Conservation (phyloP, 2,329 filamentous ascomycete genomes). For the Colletotrichum sansevieriae region DNA sequence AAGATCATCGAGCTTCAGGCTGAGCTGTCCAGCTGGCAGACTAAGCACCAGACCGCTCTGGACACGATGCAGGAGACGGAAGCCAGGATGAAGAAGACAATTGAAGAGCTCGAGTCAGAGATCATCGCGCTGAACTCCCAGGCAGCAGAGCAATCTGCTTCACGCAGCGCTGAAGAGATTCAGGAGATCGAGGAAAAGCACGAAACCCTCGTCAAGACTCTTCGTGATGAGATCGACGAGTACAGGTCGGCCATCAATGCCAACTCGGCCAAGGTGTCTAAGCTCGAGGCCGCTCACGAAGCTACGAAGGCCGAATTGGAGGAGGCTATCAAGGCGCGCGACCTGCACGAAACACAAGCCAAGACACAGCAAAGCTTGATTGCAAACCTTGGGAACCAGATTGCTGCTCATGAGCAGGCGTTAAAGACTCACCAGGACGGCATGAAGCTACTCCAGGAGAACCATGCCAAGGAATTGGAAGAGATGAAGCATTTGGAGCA, state of each 20-base stretch:
- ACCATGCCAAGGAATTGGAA: constrained; percentile 64
- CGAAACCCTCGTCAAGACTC: constrained; percentile 67
- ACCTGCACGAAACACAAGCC: constrained; percentile 61
- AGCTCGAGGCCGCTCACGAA: constrained; percentile 80
- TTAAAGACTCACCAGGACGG: constrained; percentile 67
- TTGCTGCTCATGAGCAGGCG: constrained; percentile 69
- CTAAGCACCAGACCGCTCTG: constrained; percentile 79
- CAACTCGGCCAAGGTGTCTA: constrained; percentile 77
- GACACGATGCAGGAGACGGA: constrained; percentile 80
- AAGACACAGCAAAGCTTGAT: constrained; percentile 63
- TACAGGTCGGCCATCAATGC: constrained; percentile 80
- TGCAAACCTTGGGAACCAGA: constrained; percentile 68
- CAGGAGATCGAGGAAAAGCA: constrained; percentile 67
- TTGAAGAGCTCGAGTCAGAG: constrained; percentile 78
- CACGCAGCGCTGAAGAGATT: constrained; percentile 57
- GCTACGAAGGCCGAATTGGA: constrained; percentile 77
- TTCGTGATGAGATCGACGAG: constrained; percentile 83
- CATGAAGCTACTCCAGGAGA: constrained; percentile 62
- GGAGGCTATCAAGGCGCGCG: constrained; percentile 71
- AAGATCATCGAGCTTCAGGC: constrained; percentile 76
- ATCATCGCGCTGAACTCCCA: constrained; percentile 67
- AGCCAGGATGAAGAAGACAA: constrained; percentile 77
- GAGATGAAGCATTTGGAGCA: constrained; percentile 63
- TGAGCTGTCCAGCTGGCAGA: constrained; percentile 81
- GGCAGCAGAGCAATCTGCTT: constrained; percentile 57